Percentiles rank a stretch among this genome's conserved stretches.
These are phyloP conservation scores for Vitis hybrid DNA, from an alignment of 177 flowering plant genomes.

Conservation along the genomic window DNA sequence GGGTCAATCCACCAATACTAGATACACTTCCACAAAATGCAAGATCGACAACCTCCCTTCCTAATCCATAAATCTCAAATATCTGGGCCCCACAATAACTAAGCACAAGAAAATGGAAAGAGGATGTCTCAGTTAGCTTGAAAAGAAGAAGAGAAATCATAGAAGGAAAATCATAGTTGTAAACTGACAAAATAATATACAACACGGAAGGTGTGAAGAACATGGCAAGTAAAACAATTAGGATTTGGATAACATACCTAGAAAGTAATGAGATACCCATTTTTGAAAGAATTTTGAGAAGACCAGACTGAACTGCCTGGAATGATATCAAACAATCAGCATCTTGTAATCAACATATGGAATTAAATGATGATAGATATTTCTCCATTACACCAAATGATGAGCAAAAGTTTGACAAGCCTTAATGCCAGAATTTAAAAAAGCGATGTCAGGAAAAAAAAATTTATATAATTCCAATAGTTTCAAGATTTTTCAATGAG, in stretches of 20 bases:
- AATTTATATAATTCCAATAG: no score
- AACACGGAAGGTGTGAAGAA: not conserved
- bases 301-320: slow-evolving; percentile 91
- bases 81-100: slow-evolving; percentile 99
- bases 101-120: slow-evolving; percentile 22
- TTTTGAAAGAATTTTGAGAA: slow-evolving; percentile 94
- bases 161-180: not conserved
- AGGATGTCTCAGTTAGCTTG: not conserved
- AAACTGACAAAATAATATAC: not conserved
- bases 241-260: slow-evolving; percentile 44
- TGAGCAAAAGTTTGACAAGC: no score
- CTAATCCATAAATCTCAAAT: slow-evolving; percentile 96
- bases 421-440: no score
- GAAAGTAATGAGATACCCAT: slow-evolving; percentile 99
- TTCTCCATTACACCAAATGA: no score
- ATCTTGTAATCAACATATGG: not conserved
- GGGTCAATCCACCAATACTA: slow-evolving; percentile 79
- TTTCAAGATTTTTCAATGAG: no score
- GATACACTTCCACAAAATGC: slow-evolving; percentile 95
- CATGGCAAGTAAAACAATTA: not conserved
- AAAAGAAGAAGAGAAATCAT: slow-evolving; percentile 1
- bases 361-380: not conserved
- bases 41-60: slow-evolving; percentile 82
- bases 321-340: slow-evolving; percentile 10
- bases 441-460: no score